phyloP scores from a whole-genome alignment of 345 rosid genomes.

The Euclidium syriacum region DNA sequence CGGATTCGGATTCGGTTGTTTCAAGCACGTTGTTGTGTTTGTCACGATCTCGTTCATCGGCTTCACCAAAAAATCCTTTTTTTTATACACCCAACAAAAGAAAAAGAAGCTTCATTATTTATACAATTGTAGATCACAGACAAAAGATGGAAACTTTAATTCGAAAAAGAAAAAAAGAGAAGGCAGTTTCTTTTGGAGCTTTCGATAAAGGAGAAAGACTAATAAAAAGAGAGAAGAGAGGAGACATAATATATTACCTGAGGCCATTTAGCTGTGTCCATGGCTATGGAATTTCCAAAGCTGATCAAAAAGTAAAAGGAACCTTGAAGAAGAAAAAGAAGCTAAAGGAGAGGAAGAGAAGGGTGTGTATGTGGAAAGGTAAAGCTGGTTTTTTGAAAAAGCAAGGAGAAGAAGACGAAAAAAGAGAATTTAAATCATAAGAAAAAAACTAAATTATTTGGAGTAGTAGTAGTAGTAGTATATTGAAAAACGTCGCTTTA shows the following conservation, averaged over 20 bases:
- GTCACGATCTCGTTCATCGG: conserved; percentile 79
- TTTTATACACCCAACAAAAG: not conserved
- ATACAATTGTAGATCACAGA: not conserved
- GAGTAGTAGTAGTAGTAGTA: too few relatives aligned
- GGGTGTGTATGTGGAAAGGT: conserved; percentile 17
- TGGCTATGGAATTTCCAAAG: conserved; percentile 31
- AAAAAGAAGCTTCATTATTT: too few relatives aligned
- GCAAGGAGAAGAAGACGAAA: conserved; percentile 28
- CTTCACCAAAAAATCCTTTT: conserved; percentile 82
- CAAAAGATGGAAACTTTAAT: not conserved
- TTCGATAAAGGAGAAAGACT: not conserved
- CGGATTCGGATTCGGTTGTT: conserved; percentile 22
- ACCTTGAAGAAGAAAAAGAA: not conserved
- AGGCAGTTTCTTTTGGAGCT: not conserved
- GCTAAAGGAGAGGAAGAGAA: not conserved
- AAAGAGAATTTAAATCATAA: not conserved
- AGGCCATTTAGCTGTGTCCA: conserved; percentile 96
- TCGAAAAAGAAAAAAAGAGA: not conserved
- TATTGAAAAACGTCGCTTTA: not conserved
- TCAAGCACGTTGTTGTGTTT: conserved; percentile 48
- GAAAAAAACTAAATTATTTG: too few relatives aligned
- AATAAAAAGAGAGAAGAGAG: not conserved
- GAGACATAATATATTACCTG: conserved; percentile 42
- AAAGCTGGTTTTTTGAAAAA: conserved; percentile 16
- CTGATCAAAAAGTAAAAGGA: conserved; percentile 12